Base-by-base conservation (phyloP, 306 rosid species). In the Heteromeles arbutifolia region DNA sequence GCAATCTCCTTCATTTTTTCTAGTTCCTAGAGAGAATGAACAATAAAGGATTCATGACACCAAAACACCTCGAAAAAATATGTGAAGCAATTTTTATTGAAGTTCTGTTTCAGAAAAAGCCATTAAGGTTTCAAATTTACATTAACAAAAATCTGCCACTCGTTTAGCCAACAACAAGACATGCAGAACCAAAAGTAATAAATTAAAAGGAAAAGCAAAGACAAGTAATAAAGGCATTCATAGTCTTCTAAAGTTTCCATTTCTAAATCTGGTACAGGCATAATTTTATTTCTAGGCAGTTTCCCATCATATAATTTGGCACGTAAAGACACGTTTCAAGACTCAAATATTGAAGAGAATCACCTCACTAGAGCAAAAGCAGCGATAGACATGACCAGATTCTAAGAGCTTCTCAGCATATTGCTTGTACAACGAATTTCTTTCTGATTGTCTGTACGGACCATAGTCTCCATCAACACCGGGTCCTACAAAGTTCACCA, bases 1-100 rank as follows among this genome's bases (percentile, higher is more conserved):
- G 97, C 96, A 72, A 84, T 82, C 83, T 92, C 96, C 92, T 92
- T 96, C 99, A 90, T 96, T 82, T 85, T 88, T 79, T 92, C 98
- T 22, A 95, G 83, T 74, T 95, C 99, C 99, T 95, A 75, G 59
- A 24, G 64, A 73, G 65, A 77, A 39, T 34, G 17, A 18, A 73
- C 11, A 59, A 4, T 11, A 53, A 21, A 50, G 6, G 34, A 67
- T 7, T 26, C 18, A 67, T 8, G 19, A 3, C 12, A n/a, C 64
- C 8, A 11, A 56, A 19, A 12, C 8, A 3, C 11, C 54, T 1
- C 3, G 11, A 4, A 52, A 52, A n/a, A 18, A 52, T 17, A 18
- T 29, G 34, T 25, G 53, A 57, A 76, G 12, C 44, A 37, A 28
- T 12, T 18, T 5, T 41, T 18, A 10, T 34, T 22, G 11, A n/a